phyloP scores from a whole-genome alignment of 345 rosid genomes.

The Capsella bursapastoris region DNA sequence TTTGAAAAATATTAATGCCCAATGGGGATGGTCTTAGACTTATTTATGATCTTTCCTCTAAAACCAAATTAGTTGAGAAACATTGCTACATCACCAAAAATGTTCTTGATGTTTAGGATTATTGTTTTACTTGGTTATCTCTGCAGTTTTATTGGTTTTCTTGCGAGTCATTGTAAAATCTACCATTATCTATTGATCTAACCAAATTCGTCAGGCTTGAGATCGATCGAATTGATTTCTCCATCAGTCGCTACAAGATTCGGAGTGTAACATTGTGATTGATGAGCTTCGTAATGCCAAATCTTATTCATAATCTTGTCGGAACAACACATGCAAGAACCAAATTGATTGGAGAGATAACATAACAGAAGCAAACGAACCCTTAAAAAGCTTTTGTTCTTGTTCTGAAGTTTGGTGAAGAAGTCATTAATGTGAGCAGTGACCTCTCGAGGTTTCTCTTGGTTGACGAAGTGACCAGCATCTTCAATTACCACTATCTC shows the following conservation, averaged over 20 bases:
- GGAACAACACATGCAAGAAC: not conserved
- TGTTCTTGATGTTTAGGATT: not conserved
- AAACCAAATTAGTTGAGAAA: not conserved
- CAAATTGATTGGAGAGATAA: slow-evolving; percentile 3
- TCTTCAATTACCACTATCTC: slow-evolving; percentile 69
- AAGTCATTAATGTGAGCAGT: slow-evolving; percentile 59
- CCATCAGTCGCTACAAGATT: not conserved
- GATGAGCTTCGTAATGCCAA: not conserved
- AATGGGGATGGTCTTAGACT: too few species aligned
- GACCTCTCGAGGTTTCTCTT: slow-evolving; percentile 69
- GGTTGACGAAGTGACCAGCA: slow-evolving; percentile 72
- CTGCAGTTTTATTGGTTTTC: not conserved
- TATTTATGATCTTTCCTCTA: too few species aligned
- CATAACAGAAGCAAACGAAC: not conserved
- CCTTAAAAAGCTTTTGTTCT: slow-evolving; percentile 10
- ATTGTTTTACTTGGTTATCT: not conserved
- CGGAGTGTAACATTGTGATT: not conserved
- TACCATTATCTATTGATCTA: not conserved
- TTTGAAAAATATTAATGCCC: too few species aligned
- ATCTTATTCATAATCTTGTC: slow-evolving; percentile 6
- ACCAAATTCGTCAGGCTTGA: not conserved
- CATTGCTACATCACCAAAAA: not conserved
- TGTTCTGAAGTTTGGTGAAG: slow-evolving; percentile 49
- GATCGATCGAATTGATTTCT: too few species aligned
- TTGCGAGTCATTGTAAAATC: not conserved